These are phyloP conservation scores for Pelagophyceae sp. DNA, from an alignment of 352 stramenopile genomes.

Conservation along the genomic window DNA sequence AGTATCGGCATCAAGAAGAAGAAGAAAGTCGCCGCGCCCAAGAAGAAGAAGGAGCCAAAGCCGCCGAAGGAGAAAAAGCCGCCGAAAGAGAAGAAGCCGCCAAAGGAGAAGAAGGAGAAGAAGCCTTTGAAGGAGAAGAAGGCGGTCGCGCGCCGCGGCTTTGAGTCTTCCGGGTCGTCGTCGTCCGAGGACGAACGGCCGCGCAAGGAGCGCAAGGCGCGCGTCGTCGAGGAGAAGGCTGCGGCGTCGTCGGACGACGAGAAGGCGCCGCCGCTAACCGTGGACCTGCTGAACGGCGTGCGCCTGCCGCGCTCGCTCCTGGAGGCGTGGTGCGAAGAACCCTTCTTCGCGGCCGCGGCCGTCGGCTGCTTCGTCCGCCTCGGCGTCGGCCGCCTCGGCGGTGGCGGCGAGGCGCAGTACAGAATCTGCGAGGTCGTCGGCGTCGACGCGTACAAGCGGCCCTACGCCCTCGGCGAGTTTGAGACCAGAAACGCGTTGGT, in stretches of 20 bases:
- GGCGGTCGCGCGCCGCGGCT: too few species aligned
- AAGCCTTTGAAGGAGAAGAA: neutral
- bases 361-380: constrained; percentile 4
- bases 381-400: neutral
- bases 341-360: neutral
- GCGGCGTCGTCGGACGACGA: neutral
- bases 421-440: constrained; percentile 6
- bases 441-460: neutral
- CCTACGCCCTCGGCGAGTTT: constrained; percentile 8
- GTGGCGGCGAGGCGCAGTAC: neutral
- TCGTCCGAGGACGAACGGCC: neutral
- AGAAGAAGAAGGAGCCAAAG: neutral
- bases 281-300: neutral
- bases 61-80: neutral
- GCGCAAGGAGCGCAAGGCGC: neutral
- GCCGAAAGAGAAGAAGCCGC: neutral
- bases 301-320: neutral
- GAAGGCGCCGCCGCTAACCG: neutral
- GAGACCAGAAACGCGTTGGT: neutral
- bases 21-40: neutral
- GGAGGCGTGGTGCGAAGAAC: neutral
- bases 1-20: neutral
- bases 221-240: neutral
- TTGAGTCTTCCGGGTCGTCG: too few species aligned
- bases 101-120: neutral